phyloP scores from a whole-genome alignment of 2,329 filamentous ascomycete species.

The Cadophora sp. region DNA sequence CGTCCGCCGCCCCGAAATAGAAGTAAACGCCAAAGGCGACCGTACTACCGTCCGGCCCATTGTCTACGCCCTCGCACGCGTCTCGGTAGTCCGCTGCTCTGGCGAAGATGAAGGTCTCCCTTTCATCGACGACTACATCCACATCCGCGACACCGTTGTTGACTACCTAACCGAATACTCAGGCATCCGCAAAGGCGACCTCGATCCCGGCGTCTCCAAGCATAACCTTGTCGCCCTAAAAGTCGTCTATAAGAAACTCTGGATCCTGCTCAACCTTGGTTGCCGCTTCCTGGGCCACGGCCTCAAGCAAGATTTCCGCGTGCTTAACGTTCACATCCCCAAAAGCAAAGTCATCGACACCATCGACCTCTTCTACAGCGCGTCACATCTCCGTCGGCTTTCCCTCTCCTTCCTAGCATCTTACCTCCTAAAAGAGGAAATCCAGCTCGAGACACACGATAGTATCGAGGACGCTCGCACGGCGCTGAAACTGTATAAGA shows the following conservation, averaged over 20 bases:
- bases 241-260: constrained; percentile 95
- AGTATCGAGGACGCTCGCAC: constrained; percentile 94
- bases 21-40: constrained; percentile 93
- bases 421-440: constrained; percentile 89
- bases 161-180: constrained; percentile 96
- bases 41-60: constrained; percentile 91
- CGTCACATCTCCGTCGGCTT: constrained; percentile 81
- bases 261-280: constrained; percentile 93
- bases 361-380: constrained; percentile 87
- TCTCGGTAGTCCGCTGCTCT: constrained; percentile 84
- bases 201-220: constrained; percentile 77
- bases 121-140: constrained; percentile 98
- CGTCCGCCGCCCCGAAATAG: constrained; percentile 90
- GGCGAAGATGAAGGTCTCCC: constrained; percentile 81
- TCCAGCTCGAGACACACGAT: constrained; percentile 92
- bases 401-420: constrained; percentile 91
- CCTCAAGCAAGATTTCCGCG: constrained; percentile 93
- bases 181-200: constrained; percentile 84
- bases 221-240: constrained; percentile 90
- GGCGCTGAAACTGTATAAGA: constrained; percentile 85
- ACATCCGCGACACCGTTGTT: constrained; percentile 87
- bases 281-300: constrained; percentile 95
- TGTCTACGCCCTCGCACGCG: constrained; percentile 89
- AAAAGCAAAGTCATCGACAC: constrained; percentile 92
- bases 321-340: constrained; percentile 97